These are phyloP conservation scores for Kwoniella mangroviensis DNA, from an alignment of 768 basidiomycete species.

Conservation along the genomic window DNA sequence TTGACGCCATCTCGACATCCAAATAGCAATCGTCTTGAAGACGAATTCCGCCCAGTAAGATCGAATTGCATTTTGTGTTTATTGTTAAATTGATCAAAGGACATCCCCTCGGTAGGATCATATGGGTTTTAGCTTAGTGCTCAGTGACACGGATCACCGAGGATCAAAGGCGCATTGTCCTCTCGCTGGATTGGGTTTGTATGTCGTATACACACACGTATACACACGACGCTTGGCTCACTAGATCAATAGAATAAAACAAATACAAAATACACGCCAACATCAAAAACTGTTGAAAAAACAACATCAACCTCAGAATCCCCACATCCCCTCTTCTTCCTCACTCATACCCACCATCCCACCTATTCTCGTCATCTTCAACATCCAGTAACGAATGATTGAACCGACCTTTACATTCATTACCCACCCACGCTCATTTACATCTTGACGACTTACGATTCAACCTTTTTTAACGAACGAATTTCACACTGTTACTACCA, in stretches of 20 bases:
- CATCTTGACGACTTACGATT: neutral
- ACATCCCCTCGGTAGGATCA: neutral
- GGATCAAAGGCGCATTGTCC: slow-evolving; percentile 8
- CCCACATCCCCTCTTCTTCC: neutral
- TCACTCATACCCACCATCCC: neutral
- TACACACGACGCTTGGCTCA: neutral
- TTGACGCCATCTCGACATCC: neutral
- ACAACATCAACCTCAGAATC: neutral
- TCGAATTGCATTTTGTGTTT: neutral
- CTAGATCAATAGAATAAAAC: neutral
- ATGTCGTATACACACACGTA: neutral
- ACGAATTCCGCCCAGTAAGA: neutral
- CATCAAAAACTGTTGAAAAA: neutral
- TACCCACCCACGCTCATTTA: neutral
- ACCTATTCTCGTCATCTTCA: neutral
- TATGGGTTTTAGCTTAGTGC: neutral
- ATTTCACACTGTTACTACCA: neutral
- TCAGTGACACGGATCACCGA: neutral
- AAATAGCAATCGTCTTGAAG: slow-evolving; percentile 2
- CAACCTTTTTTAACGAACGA: neutral
- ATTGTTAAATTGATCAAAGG: neutral
- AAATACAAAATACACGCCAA: neutral
- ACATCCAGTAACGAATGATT: neutral
- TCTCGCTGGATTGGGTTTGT: neutral
- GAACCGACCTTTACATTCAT: neutral